Evolutionary conservation across 2,329 filamentous ascomycete genomes (phyloP), one percentile per base, ranked within the genome.

Genomic region (Pyrenophora seminiperda): DNA sequence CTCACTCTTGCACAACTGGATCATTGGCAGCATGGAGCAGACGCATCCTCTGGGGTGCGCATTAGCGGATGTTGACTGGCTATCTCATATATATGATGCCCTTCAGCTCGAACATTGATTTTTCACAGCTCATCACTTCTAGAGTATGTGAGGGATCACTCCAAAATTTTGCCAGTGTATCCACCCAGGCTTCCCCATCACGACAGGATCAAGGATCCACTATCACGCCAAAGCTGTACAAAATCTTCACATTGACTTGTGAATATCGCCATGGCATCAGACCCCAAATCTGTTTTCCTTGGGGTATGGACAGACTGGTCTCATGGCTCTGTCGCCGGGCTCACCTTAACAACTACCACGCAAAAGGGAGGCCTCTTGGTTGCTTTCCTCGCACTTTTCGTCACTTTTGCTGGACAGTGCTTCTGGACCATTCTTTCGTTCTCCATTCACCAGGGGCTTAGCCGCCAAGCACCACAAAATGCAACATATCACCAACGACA

Each of bases 401-500:
- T 45, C 13, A 60, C 70, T 11, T 74, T 73, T 22, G 53, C 56
- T 20, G 57, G 58, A 7, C 52, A 53, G 1, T 58, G 62, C 41
- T 64, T 73, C 22, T 73, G 65, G 62, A 49, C 59, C n/a, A 63
- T 72, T 9, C 19, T 59, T 14, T 65, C 61, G 9, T 73, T 67
- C 31, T 24, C 37, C 5, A 36, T 70, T 4, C 68, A 72, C 39
- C 63, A 63, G 33, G 24, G 31, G 10, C 52, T 54, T 7, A 59
- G 65, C 2, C 46, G 47, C 2, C 14, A 29, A 5, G 43, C 38
- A 14, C 40, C 62, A 7, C 60, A 65, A 39, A 66, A 69, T 42
- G 66, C 59, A 3, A 37, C 72, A 2, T 59, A 71, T 36, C 63
- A 72, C 33, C 69, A 70, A 31, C 59, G 62, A 27, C 71, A 74